These are phyloP conservation scores for Ramularia endophylla DNA, from an alignment of 2,329 filamentous ascomycete genomes.

Conservation along the genomic window DNA sequence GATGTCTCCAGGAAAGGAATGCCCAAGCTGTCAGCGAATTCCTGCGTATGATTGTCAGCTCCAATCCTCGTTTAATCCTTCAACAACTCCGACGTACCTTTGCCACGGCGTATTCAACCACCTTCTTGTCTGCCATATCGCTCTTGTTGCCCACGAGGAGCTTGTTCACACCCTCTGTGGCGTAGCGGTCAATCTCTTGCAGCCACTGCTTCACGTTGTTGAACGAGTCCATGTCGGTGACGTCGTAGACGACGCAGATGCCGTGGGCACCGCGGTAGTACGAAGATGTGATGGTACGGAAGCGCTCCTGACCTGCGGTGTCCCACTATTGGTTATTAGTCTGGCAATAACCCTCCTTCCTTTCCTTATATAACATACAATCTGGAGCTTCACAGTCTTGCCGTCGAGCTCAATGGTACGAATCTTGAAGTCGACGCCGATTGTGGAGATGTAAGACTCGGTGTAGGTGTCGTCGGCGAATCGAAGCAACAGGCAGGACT, in stretches of 20 bases:
- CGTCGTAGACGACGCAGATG: constrained; percentile 95
- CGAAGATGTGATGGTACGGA: constrained; percentile 96
- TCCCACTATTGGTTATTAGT: constrained; percentile 57
- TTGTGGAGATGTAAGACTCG: constrained; percentile 96
- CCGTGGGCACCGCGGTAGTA: constrained; percentile 99
- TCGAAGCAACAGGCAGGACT: constrained; percentile 92
- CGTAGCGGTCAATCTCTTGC: constrained; percentile 48
- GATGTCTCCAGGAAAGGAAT: constrained; percentile 99
- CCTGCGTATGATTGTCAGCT: constrained; percentile 50
- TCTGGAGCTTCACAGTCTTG: constrained; percentile 98
- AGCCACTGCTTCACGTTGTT: constrained; percentile 82
- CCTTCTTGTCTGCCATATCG: constrained; percentile 99
- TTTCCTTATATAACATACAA: constrained; percentile 35
- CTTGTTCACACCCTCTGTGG: constrained; percentile 98
- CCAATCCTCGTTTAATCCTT: no score
- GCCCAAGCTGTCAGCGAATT: constrained; percentile 97
- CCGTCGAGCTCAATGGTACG: constrained; percentile 97
- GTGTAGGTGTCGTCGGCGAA: constrained; percentile 99
- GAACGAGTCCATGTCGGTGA: constrained; percentile 93
- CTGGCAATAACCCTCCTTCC: no score
- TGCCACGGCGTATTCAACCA: constrained; percentile 97
- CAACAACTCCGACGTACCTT: constrained; percentile 78
- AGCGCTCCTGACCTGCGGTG: constrained; percentile 95
- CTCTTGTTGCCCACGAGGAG: constrained; percentile 99
- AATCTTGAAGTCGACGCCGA: constrained; percentile 99